phyloP scores from a whole-genome alignment of 2,329 filamentous ascomycete species.

The Corniculantispora saksenae region DNA sequence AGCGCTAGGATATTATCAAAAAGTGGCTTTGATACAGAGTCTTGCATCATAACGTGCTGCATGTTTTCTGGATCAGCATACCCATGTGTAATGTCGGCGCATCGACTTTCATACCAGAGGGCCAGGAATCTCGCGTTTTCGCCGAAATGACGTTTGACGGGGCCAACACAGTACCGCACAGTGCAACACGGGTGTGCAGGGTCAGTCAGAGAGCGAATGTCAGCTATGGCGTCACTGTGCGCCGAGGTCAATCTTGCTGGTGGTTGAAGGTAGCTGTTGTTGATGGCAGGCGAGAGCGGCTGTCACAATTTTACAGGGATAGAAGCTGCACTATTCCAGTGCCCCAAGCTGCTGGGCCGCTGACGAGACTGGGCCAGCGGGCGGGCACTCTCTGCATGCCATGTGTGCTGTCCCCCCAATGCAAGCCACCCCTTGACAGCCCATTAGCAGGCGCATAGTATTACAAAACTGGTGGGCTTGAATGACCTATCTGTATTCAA shows the following conservation, averaged over 20 bases:
- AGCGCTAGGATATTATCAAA: neutral
- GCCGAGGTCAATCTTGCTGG: too few relatives aligned
- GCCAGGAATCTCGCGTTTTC: neutral
- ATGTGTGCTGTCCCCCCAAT: neutral
- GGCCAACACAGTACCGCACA: neutral
- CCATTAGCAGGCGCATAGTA: neutral
- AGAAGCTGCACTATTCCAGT: neutral
- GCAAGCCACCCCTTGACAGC: neutral
- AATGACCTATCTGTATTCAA: neutral
- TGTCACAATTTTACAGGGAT: too few relatives aligned
- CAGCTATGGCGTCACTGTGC: conserved; percentile 3
- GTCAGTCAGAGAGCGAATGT: neutral
- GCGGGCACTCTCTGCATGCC: neutral
- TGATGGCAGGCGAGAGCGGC: too few relatives aligned
- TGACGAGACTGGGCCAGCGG: neutral
- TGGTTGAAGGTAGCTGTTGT: too few relatives aligned
- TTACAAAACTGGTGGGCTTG: neutral
- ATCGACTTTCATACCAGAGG: neutral
- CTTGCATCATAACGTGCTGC: neutral
- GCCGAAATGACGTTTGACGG: neutral
- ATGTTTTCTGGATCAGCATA: neutral
- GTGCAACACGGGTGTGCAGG: neutral
- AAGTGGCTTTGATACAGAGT: neutral
- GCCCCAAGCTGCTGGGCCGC: conserved; percentile 1
- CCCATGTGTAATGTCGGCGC: neutral